Evolutionary conservation across 169 alveolate species (phyloP).

Genomic region (Toxoplasma gondii): DNA sequence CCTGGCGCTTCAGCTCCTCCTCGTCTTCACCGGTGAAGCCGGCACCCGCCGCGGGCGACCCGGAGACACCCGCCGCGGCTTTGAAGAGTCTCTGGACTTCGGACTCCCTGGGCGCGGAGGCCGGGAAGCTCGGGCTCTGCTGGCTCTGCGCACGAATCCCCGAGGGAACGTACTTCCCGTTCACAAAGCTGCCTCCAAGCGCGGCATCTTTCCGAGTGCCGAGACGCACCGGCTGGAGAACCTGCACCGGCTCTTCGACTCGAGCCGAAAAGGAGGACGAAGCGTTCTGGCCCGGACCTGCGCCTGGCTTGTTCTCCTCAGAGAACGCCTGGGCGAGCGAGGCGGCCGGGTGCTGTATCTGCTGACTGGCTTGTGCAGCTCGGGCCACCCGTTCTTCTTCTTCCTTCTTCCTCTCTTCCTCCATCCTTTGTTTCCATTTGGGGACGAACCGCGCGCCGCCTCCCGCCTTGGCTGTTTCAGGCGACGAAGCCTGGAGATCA

Average conservation of each 20-base stretch:
- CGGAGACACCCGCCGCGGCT: slow-evolving; percentile 12
- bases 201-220: slow-evolving; percentile 29
- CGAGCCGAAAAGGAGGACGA: slow-evolving; percentile 7
- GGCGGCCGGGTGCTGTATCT: background rate
- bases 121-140: background rate
- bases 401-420: background rate
- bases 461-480: background rate
- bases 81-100: slow-evolving; percentile 13
- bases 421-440: slow-evolving; percentile 6
- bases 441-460: background rate
- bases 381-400: background rate
- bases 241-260: slow-evolving; percentile 35
- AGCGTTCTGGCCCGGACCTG: background rate
- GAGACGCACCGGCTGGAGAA: slow-evolving; percentile 31
- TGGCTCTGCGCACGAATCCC: background rate
- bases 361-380: background rate
- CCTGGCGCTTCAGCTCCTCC: background rate
- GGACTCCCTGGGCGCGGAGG: background rate
- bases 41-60: background rate
- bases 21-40: background rate
- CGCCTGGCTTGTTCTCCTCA: background rate
- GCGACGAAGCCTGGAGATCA: background rate
- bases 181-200: background rate
- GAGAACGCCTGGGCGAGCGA: background rate
- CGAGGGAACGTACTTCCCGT: slow-evolving; percentile 29